Percentiles rank a stretch among this genome's conserved stretches.
Evolutionary conservation across 306 rosid species (phyloP).

Genomic region (Cicer chorassanicum): DNA sequence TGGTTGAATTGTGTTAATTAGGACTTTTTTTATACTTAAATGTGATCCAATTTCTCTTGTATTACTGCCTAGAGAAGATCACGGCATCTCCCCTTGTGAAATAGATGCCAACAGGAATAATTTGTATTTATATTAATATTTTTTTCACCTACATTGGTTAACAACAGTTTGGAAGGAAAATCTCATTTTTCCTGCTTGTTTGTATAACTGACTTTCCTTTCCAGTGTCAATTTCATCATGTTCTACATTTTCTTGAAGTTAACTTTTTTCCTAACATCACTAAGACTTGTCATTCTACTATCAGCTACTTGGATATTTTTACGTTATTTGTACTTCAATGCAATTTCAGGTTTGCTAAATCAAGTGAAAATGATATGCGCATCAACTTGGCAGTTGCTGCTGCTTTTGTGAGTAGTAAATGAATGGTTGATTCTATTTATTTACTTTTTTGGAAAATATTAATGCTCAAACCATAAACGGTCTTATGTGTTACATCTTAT

Average conservation of each 20-base stretch:
- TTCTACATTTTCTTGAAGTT: constrained; percentile 35
- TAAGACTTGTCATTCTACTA: constrained; percentile 5
- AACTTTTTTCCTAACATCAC: not conserved
- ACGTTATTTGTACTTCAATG: constrained; percentile 43
- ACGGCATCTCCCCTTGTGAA: constrained; percentile 25
- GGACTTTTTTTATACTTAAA: constrained; percentile 6
- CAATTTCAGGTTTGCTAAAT: constrained; percentile 81
- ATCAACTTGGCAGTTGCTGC: constrained; percentile 91
- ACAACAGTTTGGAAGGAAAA: constrained; percentile 22
- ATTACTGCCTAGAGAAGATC: constrained; percentile 27
- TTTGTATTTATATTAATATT: constrained; percentile 35
- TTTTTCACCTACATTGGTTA: not conserved
- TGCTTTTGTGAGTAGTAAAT: constrained; percentile 75
- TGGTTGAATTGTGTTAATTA: constrained; percentile 16
- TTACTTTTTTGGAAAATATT: not conserved
- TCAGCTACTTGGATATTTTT: constrained; percentile 22
- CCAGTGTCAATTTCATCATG: constrained; percentile 7
- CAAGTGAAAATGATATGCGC: constrained; percentile 70
- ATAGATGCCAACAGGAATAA: not conserved
- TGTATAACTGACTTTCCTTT: constrained; percentile 22
- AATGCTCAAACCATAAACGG: constrained; percentile 18
- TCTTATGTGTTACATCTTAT: constrained; percentile 26
- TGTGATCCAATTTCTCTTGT: constrained; percentile 29
- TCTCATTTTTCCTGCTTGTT: constrained; percentile 15
- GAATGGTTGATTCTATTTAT: constrained; percentile 29